Percentiles rank a stretch among this genome's conserved stretches.
Evolutionary conservation across 163 green algal genomes (phyloP).

Genomic region (Smithsoniella earleae): DNA sequence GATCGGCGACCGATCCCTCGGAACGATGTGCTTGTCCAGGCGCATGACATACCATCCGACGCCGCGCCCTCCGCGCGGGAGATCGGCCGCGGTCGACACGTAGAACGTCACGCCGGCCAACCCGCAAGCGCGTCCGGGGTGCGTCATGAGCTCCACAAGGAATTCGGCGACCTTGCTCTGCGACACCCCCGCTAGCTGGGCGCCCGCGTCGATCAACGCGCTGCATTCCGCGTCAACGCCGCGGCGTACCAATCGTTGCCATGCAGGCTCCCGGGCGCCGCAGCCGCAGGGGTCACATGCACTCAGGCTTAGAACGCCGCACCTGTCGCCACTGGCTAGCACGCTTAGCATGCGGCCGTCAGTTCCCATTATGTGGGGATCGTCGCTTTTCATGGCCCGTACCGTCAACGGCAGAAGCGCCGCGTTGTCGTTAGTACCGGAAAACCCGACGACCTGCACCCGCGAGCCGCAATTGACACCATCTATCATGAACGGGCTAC

Average conservation of each 20-base stretch:
- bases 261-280: not conserved
- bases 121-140: too few species aligned
- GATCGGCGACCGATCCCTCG: conserved; percentile 2
- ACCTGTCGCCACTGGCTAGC: not conserved
- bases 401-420: conserved; percentile 50
- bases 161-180: too few species aligned
- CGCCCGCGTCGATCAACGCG: not conserved
- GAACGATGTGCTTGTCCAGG: too few species aligned
- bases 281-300: too few species aligned
- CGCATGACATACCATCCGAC: too few species aligned
- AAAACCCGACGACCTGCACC: conserved; percentile 5
- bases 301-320: not conserved
- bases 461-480: too few species aligned
- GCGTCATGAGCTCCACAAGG: too few species aligned
- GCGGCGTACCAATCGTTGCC: not conserved
- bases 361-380: not conserved
- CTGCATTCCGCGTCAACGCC: not conserved
- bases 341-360: conserved; percentile 2
- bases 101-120: too few species aligned
- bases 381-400: not conserved
- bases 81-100: too few species aligned
- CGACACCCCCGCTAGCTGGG: too few species aligned
- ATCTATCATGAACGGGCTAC: too few species aligned
- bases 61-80: too few species aligned
- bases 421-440: conserved; percentile 42